A percentile compares a stretch with the other conserved stretches of the same genome.
Evolutionary conservation across 1,284 basidiomycete genomes (phyloP).

Genomic region (Austroboletus niveus): DNA sequence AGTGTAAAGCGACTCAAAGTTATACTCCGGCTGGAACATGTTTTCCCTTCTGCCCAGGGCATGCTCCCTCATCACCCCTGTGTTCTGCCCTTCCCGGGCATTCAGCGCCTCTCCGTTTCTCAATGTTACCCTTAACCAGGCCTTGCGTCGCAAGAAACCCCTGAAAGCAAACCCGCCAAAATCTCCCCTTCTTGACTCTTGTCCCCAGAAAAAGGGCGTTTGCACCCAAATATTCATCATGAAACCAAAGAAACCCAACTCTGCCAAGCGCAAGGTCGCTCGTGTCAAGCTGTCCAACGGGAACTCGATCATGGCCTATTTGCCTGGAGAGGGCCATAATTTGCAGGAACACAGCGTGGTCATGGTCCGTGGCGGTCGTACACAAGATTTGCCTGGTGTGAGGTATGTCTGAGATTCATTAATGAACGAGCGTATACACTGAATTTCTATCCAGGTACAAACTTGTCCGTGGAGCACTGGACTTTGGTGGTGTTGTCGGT

Average conservation of each 20-base stretch:
- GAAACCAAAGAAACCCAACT: slow-evolving; percentile 99
- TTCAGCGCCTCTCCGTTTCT: slow-evolving; percentile 67
- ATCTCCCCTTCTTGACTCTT: slow-evolving; percentile 76
- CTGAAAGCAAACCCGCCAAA: slow-evolving; percentile 51
- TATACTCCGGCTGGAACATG: slow-evolving; percentile 10
- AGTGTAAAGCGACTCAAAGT: not conserved
- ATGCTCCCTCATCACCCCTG: slow-evolving; percentile 16
- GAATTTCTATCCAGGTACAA: slow-evolving; percentile 71
- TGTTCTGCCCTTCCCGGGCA: slow-evolving; percentile 39
- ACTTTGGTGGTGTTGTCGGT: slow-evolving; percentile 90
- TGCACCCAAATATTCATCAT: slow-evolving; percentile 80
- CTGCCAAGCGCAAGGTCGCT: slow-evolving; percentile 96
- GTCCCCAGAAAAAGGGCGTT: slow-evolving; percentile 89
- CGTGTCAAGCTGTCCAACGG: slow-evolving; percentile 92
- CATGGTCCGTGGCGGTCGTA: slow-evolving; percentile 88
- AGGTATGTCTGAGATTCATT: slow-evolving; percentile 55
- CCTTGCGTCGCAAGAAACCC: slow-evolving; percentile 62
- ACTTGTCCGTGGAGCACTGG: slow-evolving; percentile 89
- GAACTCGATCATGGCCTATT: slow-evolving; percentile 89
- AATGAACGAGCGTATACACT: not conserved
- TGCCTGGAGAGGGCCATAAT: slow-evolving; percentile 97
- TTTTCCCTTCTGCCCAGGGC: slow-evolving; percentile 18
- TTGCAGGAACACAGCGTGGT: slow-evolving; percentile 98
- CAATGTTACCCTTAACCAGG: slow-evolving; percentile 78
- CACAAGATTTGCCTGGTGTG: slow-evolving; percentile 97